phyloP scores from a whole-genome alignment of 805 yeast species.

The Ogataea degrootiae region DNA sequence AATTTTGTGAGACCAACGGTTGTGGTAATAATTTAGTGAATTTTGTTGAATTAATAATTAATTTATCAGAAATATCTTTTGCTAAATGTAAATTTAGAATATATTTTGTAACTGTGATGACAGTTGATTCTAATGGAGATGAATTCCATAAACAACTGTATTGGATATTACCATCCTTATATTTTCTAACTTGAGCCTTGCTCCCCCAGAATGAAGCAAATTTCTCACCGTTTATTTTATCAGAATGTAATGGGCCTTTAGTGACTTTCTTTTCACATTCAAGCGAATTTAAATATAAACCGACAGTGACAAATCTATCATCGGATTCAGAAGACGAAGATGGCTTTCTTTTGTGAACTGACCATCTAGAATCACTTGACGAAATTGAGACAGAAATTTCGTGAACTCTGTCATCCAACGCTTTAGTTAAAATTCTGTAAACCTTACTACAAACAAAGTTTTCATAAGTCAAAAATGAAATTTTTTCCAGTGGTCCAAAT shows the following conservation, averaged over 20 bases:
- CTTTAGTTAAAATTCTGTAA: slow-evolving; percentile 51
- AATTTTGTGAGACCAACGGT: slow-evolving; percentile 53
- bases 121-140: slow-evolving; percentile 54
- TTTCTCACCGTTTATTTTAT: slow-evolving; percentile 48
- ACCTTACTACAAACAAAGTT: slow-evolving; percentile 59
- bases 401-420: slow-evolving; percentile 47
- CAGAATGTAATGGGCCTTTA: slow-evolving; percentile 74
- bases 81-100: slow-evolving; percentile 58
- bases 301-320: slow-evolving; percentile 41
- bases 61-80: slow-evolving; percentile 33
- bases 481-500: slow-evolving; percentile 68
- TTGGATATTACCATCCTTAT: slow-evolving; percentile 85
- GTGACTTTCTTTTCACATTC: slow-evolving; percentile 80
- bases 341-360: slow-evolving; percentile 53
- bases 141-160: slow-evolving; percentile 88
- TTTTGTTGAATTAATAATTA: slow-evolving; percentile 35
- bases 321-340: slow-evolving; percentile 22
- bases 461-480: slow-evolving; percentile 65
- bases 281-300: slow-evolving; percentile 62
- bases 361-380: slow-evolving; percentile 26
- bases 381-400: slow-evolving; percentile 31
- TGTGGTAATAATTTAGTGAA: slow-evolving; percentile 53
- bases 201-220: slow-evolving; percentile 90
- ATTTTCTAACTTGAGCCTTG: slow-evolving; percentile 79
- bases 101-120: slow-evolving; percentile 59